Base-by-base conservation (phyloP, 441 rosid genomes). In the Monsonia emarginata region DNA sequence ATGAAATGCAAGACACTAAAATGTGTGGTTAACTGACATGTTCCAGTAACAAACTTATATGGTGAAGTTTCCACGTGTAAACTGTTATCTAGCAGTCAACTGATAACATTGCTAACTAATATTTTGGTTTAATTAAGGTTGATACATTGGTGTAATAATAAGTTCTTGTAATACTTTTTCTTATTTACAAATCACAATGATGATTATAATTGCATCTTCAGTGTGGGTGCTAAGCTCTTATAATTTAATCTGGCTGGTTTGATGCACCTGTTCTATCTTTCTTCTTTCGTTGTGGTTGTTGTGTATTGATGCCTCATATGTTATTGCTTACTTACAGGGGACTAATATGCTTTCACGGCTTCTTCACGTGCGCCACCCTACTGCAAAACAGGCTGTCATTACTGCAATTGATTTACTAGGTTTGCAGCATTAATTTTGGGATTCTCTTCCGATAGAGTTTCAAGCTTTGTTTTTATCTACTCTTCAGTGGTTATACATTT, bases 271-370 rank as follows among this genome's bases (percentile, higher is more conserved):
- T 63, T 68, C 18, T 60, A 0, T 36, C 32, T 16, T 50, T 63
- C 26, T 67, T 9, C 3, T 52, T 22, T 52, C 21, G 16, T 59
- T 30, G 28, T n/a, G 22, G 19, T 8, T 52, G 27, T 18, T 59
- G 25, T 50, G 57, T 59, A 30, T 59, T 64, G 0, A 58, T 36
- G 57, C 27, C 66, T 26, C 31, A 32, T n/a, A 59, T 30, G 40
- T 31, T 8, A 18, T 75, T 66, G 70, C 57, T 67, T 81, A 73
- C 72, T 65, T 68, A 69, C 92, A 95, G 99, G 99, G 99, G 64
- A 95, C 99, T 38, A 95, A 95, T 80, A 91, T 95, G 99, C 97
- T 91, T 79, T 91, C 99, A 63, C 79, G 93, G 72, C 96, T 94
- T 84, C 97, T 94, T 82, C 94, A 94, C 79, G 99, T 94, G 65